These are phyloP conservation scores for Xerophyta viscosa DNA, from an alignment of 106 monocot species.

Conservation along the genomic window DNA sequence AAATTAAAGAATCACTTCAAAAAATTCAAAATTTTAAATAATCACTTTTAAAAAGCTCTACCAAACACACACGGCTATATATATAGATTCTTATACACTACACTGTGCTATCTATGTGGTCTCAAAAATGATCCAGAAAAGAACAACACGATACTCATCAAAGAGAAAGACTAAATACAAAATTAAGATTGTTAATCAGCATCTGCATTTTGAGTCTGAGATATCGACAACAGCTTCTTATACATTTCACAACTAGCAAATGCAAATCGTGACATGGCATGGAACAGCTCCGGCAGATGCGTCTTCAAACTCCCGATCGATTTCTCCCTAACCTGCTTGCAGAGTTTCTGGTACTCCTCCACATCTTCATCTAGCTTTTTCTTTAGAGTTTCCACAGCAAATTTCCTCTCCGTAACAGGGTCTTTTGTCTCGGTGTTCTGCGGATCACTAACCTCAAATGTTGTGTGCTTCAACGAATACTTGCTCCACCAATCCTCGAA, in stretches of 20 bases:
- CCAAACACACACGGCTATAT: no score
- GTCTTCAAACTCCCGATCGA: slow-evolving; percentile 45
- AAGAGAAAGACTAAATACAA: no score
- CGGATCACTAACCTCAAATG: slow-evolving; percentile 10
- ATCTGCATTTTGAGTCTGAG: neutral
- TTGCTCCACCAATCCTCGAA: slow-evolving; percentile 69
- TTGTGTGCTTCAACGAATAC: slow-evolving; percentile 11
- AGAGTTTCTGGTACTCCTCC: slow-evolving; percentile 25
- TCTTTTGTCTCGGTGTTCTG: slow-evolving; percentile 36
- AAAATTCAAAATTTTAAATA: no score
- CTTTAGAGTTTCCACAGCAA: slow-evolving; percentile 39
- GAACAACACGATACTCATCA: no score
- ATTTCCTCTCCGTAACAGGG: slow-evolving; percentile 26
- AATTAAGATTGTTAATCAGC: neutral
- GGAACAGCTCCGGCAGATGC: slow-evolving; percentile 77
- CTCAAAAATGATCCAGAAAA: no score
- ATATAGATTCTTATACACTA: no score
- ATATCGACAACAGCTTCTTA: slow-evolving; percentile 26
- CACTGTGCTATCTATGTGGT: no score
- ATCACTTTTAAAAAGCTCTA: no score
- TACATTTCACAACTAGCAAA: slow-evolving; percentile 49
- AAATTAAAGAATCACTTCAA: no score
- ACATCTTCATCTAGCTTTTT: slow-evolving; percentile 35
- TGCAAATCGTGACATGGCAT: slow-evolving; percentile 51
- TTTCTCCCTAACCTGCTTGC: slow-evolving; percentile 86